phyloP scores from a whole-genome alignment of 1,284 basidiomycete genomes.

The Ganoderma meredithae region DNA sequence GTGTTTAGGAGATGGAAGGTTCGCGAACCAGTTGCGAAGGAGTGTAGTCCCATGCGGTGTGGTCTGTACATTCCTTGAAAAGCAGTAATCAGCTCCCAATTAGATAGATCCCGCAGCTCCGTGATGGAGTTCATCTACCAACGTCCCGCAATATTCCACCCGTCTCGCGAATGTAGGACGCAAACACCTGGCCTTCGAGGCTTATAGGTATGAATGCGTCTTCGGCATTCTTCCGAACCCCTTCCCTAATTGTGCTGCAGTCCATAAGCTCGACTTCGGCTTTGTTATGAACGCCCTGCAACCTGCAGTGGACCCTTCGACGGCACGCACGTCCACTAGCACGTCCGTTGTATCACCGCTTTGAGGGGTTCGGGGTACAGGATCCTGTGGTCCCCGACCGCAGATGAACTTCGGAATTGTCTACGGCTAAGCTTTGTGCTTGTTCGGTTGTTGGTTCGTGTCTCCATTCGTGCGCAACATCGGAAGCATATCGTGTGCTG shows the following conservation, averaged over 20 bases:
- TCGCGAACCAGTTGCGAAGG: not conserved
- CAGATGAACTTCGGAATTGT: not conserved
- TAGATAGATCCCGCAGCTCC: constrained; percentile 15
- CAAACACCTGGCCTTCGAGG: not conserved
- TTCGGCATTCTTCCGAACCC: not conserved
- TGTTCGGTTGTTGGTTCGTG: constrained; percentile 13
- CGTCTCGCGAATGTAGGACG: not conserved
- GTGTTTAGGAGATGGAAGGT: not conserved
- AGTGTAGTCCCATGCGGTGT: not conserved
- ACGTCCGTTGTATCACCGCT: not conserved
- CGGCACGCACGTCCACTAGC: not conserved
- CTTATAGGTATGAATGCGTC: not conserved
- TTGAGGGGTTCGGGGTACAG: not conserved
- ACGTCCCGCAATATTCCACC: not conserved
- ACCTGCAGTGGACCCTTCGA: constrained; percentile 4
- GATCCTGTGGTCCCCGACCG: not conserved
- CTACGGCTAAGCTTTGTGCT: constrained; percentile 17
- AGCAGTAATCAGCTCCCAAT: constrained; percentile 2
- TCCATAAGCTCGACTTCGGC: not conserved
- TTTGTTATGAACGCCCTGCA: constrained; percentile 3
- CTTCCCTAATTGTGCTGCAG: not conserved
- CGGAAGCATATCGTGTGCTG: constrained; percentile 8
- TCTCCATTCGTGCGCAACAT: constrained; percentile 14
- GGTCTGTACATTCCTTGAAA: not conserved
- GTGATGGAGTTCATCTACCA: constrained; percentile 17